Evolutionary conservation across 306 rosid genomes (phyloP), one percentile per base, ranked within the genome.

Genomic region (Nissolia schottii): DNA sequence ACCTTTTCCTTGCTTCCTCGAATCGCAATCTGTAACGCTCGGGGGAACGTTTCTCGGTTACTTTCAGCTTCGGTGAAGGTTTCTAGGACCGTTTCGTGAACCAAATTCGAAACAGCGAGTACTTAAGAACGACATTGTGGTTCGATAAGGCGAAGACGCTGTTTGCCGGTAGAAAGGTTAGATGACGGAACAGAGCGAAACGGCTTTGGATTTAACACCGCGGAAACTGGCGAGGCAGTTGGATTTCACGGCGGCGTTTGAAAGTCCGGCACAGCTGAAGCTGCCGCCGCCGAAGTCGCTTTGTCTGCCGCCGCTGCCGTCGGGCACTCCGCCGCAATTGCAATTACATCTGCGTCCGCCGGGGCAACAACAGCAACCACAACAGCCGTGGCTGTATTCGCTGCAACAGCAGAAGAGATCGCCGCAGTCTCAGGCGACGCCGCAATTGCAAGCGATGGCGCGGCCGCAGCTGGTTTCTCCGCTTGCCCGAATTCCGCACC

Each of bases 121-220:
- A 16, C 38, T 73, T 74, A 10, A 70, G 58, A 64, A 48, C 20
- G 20, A 41, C 76, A 64, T 25, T 41, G 79, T 27, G 38, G 66
- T 75, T 80, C 31, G 45, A 31, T 0, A 40, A 12, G 43, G 15
- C 32, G 16, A 40, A 64, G 49, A 20, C 10, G 24, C 50, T 32
- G 3, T 69, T 58, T n/a, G n/a, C n/a, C n/a, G n/a, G 3, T 8
- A 1, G 43, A 14, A 45, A 15, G 51, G 51, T 45, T 7, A 7
- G 45, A n/a, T n/a, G 69, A 87, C 87, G 97, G 92, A 91, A 83
- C 82, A 71, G 79, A 82, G 83, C 29, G 87, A 84, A 73, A 68
- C 80, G 5, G 62, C 58, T 69, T 61, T 86, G 11, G 69, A 82
- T 70, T 77, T 62, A 16, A 79, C 77, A 56, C 73, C 84, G 14